These are phyloP conservation scores for Achlya hypogyna DNA, from an alignment of 352 stramenopile genomes.

Conservation along the genomic window DNA sequence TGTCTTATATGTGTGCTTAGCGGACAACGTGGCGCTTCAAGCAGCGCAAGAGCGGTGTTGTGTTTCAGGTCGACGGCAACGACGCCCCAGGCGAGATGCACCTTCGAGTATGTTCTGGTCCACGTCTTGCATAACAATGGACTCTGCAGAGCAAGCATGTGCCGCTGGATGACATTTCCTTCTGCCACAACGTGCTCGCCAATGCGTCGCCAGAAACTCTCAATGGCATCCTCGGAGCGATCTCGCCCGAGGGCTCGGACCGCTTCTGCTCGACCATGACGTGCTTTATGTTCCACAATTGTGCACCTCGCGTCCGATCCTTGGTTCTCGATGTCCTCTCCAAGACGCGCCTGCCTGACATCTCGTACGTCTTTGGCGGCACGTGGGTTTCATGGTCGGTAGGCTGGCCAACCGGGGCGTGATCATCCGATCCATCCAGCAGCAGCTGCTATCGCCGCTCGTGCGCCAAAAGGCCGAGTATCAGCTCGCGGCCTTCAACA, in stretches of 20 bases:
- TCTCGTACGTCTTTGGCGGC: slow-evolving; percentile 27
- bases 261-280: slow-evolving; percentile 77
- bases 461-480: slow-evolving; percentile 56
- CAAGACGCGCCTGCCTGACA: slow-evolving; percentile 47
- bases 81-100: slow-evolving; percentile 55
- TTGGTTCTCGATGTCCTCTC: slow-evolving; percentile 75
- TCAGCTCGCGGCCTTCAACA: slow-evolving; percentile 55
- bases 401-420: slow-evolving; percentile 63
- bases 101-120: slow-evolving; percentile 32
- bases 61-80: slow-evolving; percentile 54
- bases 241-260: slow-evolving; percentile 58
- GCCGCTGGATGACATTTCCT: neutral
- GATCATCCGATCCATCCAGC: slow-evolving; percentile 72
- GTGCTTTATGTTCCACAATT: slow-evolving; percentile 76
- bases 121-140: neutral
- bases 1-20: slow-evolving; percentile 18
- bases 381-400: neutral
- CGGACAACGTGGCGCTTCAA: slow-evolving; percentile 73
- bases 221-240: slow-evolving; percentile 70
- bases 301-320: slow-evolving; percentile 41
- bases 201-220: slow-evolving; percentile 46
- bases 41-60: slow-evolving; percentile 53
- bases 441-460: slow-evolving; percentile 56
- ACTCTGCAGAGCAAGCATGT: slow-evolving; percentile 3
- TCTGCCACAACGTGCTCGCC: slow-evolving; percentile 64